Base-by-base conservation (phyloP, 108 stramenopile species). In the Fragilaria crotonensis region DNA sequence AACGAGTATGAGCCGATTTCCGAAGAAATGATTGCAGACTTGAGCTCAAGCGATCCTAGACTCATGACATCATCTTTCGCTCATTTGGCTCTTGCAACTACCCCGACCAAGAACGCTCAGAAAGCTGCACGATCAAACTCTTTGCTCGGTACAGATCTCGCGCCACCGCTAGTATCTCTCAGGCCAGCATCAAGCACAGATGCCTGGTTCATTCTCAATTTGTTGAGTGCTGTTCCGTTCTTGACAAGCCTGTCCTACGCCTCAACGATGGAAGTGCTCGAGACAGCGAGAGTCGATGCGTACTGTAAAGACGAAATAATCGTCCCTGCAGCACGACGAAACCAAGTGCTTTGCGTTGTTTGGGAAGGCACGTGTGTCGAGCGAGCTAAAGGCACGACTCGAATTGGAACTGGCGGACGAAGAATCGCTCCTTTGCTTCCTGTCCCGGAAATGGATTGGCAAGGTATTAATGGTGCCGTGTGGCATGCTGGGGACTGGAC, bases 401-500 rank as follows among this genome's bases (percentile, higher is more conserved):
- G 23, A 2, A 1, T 2, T 3, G 30, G 54, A 11, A 5, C 19
- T 33, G 33, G 54, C 31, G 18, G 30, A 22, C 33, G 36, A 41
- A 41, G 54, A 11, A 23, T 7, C 20, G 2, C 20, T 48, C 48
- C 27, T 2, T 48, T 61, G 1, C 5, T 31, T 33, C 54, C 54
- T 14, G 25, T 48, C 19, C 17, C 3, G 2, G 60, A 50, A 50
- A 29, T 17, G 25, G 26, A 45, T 1, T 4, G 2, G 2, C 3
- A 30, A 33, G 48, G 46, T 20, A 19, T 7, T 17, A 31, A 29
- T 50, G 28, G 26, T 7, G 46, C 57, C 21, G 76, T 85, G 18
- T 86, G 85, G 85, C 70, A 83, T 64, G 86, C 83, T 2, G 86
- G 86, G 17, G 86, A 88, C 59, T 88, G 86, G 86, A 88, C 83